phyloP scores from a whole-genome alignment of 202 grass and related monocot species.

The Panicum virgatum region DNA sequence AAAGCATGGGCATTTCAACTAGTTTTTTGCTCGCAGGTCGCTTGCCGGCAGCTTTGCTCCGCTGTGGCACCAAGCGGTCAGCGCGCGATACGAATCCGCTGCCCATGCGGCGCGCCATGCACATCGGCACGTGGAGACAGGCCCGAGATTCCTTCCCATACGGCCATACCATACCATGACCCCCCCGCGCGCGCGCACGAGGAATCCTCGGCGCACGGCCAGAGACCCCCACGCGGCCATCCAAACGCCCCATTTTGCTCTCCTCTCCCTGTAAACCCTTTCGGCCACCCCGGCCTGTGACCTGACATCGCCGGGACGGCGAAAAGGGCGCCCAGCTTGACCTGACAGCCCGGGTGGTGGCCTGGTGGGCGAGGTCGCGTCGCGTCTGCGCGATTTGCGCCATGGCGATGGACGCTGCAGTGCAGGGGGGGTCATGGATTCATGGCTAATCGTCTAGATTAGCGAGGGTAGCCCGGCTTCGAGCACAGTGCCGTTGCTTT shows the following conservation, averaged over 20 bases:
- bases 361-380: not conserved
- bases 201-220: not conserved
- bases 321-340: not conserved
- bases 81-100: not conserved
- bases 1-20: not conserved
- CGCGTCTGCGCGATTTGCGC: not conserved
- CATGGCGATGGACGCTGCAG: slow-evolving; percentile 1
- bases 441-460: slow-evolving; percentile 26
- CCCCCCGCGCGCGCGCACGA: not conserved
- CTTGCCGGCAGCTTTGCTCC: not conserved
- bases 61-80: not conserved
- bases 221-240: too few relatives aligned
- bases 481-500: slow-evolving; percentile 20
- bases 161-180: too few relatives aligned
- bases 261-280: slow-evolving; percentile 22
- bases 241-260: not conserved
- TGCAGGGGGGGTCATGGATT: slow-evolving; percentile 31
- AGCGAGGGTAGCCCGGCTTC: not conserved
- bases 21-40: not conserved
- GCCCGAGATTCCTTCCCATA: slow-evolving; percentile 24
- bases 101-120: not conserved
- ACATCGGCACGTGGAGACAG: slow-evolving; percentile 27
- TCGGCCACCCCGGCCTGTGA: too few relatives aligned
- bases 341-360: not conserved
- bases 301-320: not conserved